Evolutionary conservation across 2,329 filamentous ascomycete genomes (phyloP), one percentile per base, ranked within the genome.

Genomic region (Microascus cirrosus): DNA sequence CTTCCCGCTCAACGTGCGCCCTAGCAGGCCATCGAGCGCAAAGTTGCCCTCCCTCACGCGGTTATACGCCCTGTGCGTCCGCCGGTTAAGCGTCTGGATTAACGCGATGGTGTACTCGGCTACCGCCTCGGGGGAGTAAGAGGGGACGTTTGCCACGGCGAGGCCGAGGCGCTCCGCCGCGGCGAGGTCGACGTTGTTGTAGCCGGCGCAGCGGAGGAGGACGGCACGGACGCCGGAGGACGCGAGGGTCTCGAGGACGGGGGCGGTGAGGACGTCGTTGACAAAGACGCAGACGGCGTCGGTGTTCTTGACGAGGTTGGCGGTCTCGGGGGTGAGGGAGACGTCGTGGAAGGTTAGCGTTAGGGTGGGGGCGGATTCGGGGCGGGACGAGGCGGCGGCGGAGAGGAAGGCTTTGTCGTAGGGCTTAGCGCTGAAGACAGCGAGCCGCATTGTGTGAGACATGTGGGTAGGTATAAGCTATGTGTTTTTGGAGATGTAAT

Each of bases 11-110:
- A 88, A 72, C 1, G 83, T 87, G 53, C 70, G 73, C 2, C 85
- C 85, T 18, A 84, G 71, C n/a, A 84, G 69, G 1, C 85, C 85
- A 60, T 85, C 78, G 35, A 88, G 78, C 52, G 77, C 78, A 66
- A 87, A 88, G 67, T 88, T 87, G 55, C 81, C 83, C 68, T 87
- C 83, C 51, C 84, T 80, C 22, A 86, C 84, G 28, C 85, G 81
- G 67, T 84, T 85, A 69, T 85, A 87, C 2, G 84, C 82, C 24
- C 82, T 80, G 67, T 87, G 85, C 15, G 82, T 86, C 65, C 84
- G 81, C 51, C 85, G 81, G 67, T 87, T 85, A 51, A 87, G 74
- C 1, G 84, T 85, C 71, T 86, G 83, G 57, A 87, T 74, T 60
- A 87, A 73, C 1, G 83, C 82, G n/a, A 87, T 77, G 48, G 83